These are phyloP conservation scores for Mortierella alpina DNA, from an alignment of 192 early-diverging fungal genomes.

Conservation along the genomic window DNA sequence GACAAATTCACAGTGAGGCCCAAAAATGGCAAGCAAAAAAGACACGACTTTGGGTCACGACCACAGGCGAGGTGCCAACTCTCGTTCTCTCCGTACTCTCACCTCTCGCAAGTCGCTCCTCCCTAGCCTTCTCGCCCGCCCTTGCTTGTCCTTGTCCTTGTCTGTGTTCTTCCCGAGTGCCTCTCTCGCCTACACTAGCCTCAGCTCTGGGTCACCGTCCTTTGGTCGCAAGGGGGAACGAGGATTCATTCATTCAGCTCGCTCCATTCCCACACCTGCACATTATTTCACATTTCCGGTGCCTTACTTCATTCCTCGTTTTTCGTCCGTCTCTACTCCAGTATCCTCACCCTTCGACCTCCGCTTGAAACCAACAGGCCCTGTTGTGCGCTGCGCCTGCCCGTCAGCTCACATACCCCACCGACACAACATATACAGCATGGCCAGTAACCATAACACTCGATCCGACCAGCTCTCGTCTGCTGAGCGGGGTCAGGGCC, in stretches of 20 bases:
- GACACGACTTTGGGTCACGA: no score
- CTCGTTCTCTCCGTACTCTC: neutral
- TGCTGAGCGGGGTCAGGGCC: slow-evolving; percentile 27
- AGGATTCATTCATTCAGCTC: neutral
- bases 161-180: no score
- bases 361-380: no score
- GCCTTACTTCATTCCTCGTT: neutral
- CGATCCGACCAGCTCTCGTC: slow-evolving; percentile 38
- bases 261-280: neutral
- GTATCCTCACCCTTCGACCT: no score
- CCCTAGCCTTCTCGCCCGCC: neutral
- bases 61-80: neutral
- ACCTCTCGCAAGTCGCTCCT: neutral
- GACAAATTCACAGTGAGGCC: no score
- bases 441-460: slow-evolving; percentile 13
- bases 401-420: no score
- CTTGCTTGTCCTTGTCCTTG: neutral
- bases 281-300: neutral
- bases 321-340: no score
- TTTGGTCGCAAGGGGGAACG: no score
- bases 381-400: no score
- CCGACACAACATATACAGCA: neutral
- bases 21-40: no score
- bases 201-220: no score
- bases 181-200: no score